Evolutionary conservation across 1,284 basidiomycete species (phyloP), one percentile per base, ranked within the genome.

Genomic region (Taiwanofungus camphoratus): DNA sequence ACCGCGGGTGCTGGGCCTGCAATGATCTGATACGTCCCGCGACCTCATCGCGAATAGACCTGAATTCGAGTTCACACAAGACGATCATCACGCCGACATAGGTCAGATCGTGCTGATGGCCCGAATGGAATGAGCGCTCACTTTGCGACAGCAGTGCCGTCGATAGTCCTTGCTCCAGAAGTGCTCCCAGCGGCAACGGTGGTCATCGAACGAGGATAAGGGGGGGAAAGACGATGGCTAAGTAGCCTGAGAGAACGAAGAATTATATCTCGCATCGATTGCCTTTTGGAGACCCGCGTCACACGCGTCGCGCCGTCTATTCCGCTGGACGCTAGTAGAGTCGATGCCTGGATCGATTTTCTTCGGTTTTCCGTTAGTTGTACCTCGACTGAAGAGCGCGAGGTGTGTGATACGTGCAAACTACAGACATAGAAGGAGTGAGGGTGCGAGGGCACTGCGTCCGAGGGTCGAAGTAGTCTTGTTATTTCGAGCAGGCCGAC

Each of bases 101-200:
- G 26, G 45, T 23, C 44, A 20, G 13, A 31, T 29, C 38, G 11
- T 18, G 16, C 12, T 29, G 21, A 40, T 9, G 9, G 5, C 26
- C 30, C 49, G 15, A 45, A 27, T 22, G 6, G 15, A 38, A 49
- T 44, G 49, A 45, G 45, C 19, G 40, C 76, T 51, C 58, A 94
- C 93, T 90, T 91, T 56, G 95, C 92, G 50, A 95, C 71, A 35
- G 79, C 80, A 41, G 78, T 92, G 22, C 95, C 95, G 59, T 98
- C 92, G 61, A 99, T 92, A 58, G 87, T 63, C 56, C 76, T 71
- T 21, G 76, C 72, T 35, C 50, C 54, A 12, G 53, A 52, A 27
- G 53, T 21, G 23, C 37, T 38, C 15, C 34, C 34, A 18, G 51
- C 36, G 12, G 66, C 52, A 48, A 59, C 51, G 47, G 71, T 59